Base-by-base conservation (phyloP, 306 rosid species). In the Vigna unguiculata region DNA sequence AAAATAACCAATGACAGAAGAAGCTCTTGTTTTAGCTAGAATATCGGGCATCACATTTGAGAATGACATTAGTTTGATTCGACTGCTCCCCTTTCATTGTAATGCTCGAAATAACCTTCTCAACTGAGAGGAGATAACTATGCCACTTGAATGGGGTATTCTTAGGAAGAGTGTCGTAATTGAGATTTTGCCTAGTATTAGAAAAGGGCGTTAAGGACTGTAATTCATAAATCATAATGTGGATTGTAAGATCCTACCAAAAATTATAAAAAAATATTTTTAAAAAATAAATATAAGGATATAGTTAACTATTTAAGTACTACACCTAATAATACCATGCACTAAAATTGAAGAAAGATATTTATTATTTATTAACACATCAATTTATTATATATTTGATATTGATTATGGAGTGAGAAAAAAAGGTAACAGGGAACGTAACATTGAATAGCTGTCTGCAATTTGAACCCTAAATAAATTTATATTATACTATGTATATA, bases 21-120 rank as follows among this genome's bases (percentile, higher is more conserved):
- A 16, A 72, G 12, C 20, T 73, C 46, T 73, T 73, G n/a, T 73
- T 32, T 47, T 54, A 19, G 21, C 32, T 20, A 47, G 61, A 40
- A 48, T 32, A 30, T 32, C 0, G 14, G 72, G 5, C 52, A 24
- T 34, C 19, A 9, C 4, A 22, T 59, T 60, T 59, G 71, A 48
- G 61, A n/a, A 66, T 20, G 49, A 12, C 47, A 32, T 15, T 36
- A 6, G 32, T 62, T 75, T 48, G 65, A 57, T 48, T 49, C 61
- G 20, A 34, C 25, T 40, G 53, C 54, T 63, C 6, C n/a, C 20
- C 65, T 20, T 43, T 21, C 30, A 51, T 48, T 28, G 40, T 22
- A 67, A 45, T 43, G 2, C 10, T 24, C 30, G 11, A 36, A 45
- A 6, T 63, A 22, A 28, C 65, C 80, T 64, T 21, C 32, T 28